A percentile compares a stretch with the other conserved stretches of the same genome.
These are phyloP conservation scores for Cladorrhinum sp. DNA, from an alignment of 2,329 filamentous ascomycete genomes.

Conservation along the genomic window DNA sequence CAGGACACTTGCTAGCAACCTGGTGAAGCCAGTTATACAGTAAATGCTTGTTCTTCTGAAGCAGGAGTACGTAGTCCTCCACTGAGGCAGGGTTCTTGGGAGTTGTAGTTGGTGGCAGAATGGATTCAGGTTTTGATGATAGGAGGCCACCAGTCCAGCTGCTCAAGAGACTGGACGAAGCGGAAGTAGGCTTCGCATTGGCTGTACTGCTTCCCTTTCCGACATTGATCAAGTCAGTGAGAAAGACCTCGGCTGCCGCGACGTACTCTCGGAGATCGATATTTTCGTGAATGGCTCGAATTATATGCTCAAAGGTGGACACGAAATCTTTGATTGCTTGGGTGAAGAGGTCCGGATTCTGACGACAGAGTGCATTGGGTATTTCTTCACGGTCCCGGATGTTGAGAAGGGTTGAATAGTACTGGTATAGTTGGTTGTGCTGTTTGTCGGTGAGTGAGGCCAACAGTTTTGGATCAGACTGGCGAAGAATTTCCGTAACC, in stretches of 20 bases:
- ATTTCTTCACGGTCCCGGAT: slow-evolving; percentile 73
- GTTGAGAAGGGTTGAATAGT: slow-evolving; percentile 67
- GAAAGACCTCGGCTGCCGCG: slow-evolving; percentile 63
- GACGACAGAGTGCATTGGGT: slow-evolving; percentile 62
- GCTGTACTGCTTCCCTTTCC: slow-evolving; percentile 40
- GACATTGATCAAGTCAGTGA: slow-evolving; percentile 67
- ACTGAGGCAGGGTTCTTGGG: slow-evolving; percentile 53
- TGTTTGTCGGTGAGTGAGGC: slow-evolving; percentile 54
- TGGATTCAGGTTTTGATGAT: slow-evolving; percentile 1
- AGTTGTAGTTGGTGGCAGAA: slow-evolving; percentile 27
- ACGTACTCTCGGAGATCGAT: slow-evolving; percentile 70
- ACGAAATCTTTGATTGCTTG: slow-evolving; percentile 63
- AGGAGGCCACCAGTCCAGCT: background rate
- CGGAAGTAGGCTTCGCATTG: slow-evolving; percentile 26
- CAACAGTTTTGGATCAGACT: slow-evolving; percentile 44
- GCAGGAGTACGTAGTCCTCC: slow-evolving; percentile 67
- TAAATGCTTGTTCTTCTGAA: slow-evolving; percentile 61
- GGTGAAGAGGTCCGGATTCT: slow-evolving; percentile 71
- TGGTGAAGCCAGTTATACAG: slow-evolving; percentile 71
- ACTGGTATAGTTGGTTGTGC: slow-evolving; percentile 64
- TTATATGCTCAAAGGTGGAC: slow-evolving; percentile 69
- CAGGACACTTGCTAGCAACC: slow-evolving; percentile 64
- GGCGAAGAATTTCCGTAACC: slow-evolving; percentile 61
- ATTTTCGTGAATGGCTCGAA: slow-evolving; percentile 66
- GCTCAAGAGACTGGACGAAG: background rate